Evolutionary conservation across 257 asterid species (phyloP), one percentile per base, ranked within the genome.

Genomic region (Fraxinus americana): DNA sequence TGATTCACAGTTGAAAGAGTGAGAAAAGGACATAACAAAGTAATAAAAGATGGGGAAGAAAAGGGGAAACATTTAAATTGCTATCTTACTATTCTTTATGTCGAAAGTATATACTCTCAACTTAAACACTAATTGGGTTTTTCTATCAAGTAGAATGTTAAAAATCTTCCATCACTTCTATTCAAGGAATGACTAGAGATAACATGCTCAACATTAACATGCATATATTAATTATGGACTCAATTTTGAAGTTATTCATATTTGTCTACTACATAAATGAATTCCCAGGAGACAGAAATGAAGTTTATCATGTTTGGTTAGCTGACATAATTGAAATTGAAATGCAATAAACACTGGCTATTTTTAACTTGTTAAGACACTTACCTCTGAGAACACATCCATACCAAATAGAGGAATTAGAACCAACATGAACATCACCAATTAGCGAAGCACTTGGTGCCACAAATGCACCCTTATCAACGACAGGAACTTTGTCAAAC

Each of bases 331-430:
- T 48, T 8, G 2, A 48, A 14, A 48, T 48, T 48, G 21, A 48
- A 48, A 48, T 48, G 35, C 70, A 70, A 59, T 50, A 61, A 52
- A 72, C 43, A 38, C 21, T 54, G 82, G 73, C 76, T 63, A 77
- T 4, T 75, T 52, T 75, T 38, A 41, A 77, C 70, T 77, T 48
- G 61, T 50, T 17, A 38, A 78, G 67, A 35, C 67, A 39, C 90
- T 50, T 84, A 94, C 98, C 98, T 88, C 98, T 89, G 48, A 94
- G 88, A 76, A 92, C 96, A 77, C 98, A 94, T 72, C 98, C 98
- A 74, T 94, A 94, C 97, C 98, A 94, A 80, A 94, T 88, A 75
- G 98, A 94, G 71, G 98, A 90, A 81, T 82, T 80, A 5, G 84
- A 86, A 43, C 97, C 97, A 76, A 94, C 86, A 76, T 81, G 85